phyloP scores from a whole-genome alignment of 1,139 yeast genomes.

The Suhomyces yuchorum region DNA sequence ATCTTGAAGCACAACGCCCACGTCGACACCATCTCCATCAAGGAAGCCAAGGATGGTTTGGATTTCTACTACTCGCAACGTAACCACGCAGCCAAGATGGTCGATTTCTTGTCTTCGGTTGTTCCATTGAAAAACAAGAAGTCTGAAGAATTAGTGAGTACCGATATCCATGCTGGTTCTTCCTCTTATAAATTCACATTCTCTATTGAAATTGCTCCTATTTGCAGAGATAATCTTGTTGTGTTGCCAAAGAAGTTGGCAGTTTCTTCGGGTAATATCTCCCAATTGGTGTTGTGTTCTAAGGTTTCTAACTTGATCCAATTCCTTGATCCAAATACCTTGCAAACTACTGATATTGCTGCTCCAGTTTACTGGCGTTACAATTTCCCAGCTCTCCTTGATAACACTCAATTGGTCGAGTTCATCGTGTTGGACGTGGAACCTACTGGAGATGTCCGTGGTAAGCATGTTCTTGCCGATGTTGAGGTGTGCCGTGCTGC shows the following conservation, averaged over 20 bases:
- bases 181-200: conserved; percentile 87
- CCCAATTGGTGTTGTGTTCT: conserved; percentile 82
- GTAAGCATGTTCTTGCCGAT: conserved; percentile 86
- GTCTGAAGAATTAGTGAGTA: conserved; percentile 89
- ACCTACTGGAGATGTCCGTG: conserved; percentile 82
- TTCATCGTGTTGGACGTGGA: conserved; percentile 92
- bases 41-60: conserved; percentile 90
- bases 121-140: conserved; percentile 85
- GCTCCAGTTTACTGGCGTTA: conserved; percentile 82
- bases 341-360: conserved; percentile 78
- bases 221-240: conserved; percentile 95
- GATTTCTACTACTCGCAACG: conserved; percentile 89
- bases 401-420: conserved; percentile 77
- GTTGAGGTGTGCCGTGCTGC: conserved; percentile 82
- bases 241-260: conserved; percentile 87
- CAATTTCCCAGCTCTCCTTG: conserved; percentile 81
- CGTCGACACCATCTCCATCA: conserved; percentile 88
- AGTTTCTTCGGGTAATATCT: conserved; percentile 77
- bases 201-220: conserved; percentile 94
- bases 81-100: conserved; percentile 91
- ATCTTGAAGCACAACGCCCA: conserved; percentile 94
- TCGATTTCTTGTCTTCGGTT: conserved; percentile 83
- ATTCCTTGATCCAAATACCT: conserved; percentile 79
- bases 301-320: conserved; percentile 81
- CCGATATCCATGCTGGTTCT: conserved; percentile 89